These are phyloP conservation scores for Tulasnella sp. DNA, from an alignment of 768 basidiomycete genomes.

Conservation along the genomic window DNA sequence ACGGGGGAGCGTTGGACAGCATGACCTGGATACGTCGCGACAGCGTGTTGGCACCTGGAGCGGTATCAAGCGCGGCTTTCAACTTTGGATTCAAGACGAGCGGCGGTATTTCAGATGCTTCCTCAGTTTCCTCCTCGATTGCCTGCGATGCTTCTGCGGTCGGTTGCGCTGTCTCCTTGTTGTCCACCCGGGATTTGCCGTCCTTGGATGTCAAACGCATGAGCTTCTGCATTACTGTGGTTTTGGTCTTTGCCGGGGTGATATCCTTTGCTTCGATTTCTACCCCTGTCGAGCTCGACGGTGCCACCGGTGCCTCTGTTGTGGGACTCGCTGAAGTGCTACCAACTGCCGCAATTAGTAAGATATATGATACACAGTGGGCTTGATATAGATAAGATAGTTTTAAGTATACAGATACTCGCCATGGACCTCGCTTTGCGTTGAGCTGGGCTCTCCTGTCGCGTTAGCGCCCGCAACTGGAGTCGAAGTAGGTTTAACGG, in stretches of 20 bases:
- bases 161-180: not conserved
- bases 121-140: not conserved
- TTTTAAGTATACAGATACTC: too few species aligned
- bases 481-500: too few species aligned
- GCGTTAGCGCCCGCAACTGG: too few species aligned
- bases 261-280: slow-evolving; percentile 1
- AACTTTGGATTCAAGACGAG: not conserved
- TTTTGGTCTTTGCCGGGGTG: not conserved
- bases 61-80: not conserved
- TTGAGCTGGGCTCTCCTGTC: too few species aligned
- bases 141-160: not conserved
- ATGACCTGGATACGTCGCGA: slow-evolving; percentile 9
- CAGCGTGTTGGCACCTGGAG: slow-evolving; percentile 4
- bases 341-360: too few species aligned
- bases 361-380: too few species aligned
- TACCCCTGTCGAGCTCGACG: not conserved
- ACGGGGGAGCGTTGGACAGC: slow-evolving; percentile 10
- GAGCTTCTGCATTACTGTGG: slow-evolving; percentile 2
- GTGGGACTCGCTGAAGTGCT: too few species aligned
- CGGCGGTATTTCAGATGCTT: not conserved
- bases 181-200: not conserved
- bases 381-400: too few species aligned
- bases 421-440: too few species aligned
- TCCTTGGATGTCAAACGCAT: not conserved
- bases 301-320: too few species aligned